Evolutionary conservation across 345 rosid genomes (phyloP).

Genomic region (Syzygium aqueum): DNA sequence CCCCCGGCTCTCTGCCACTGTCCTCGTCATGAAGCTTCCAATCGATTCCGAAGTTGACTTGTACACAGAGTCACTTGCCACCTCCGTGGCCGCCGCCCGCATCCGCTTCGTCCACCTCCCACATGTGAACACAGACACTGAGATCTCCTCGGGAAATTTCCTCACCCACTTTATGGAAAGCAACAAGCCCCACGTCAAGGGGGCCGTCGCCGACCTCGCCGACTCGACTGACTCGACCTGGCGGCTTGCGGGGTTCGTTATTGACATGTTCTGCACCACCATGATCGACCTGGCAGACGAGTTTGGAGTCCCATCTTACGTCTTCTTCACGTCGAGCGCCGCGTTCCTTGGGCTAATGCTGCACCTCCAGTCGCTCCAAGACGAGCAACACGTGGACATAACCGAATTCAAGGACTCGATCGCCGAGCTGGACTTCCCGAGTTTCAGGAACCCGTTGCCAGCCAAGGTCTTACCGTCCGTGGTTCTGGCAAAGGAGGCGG

Average conservation of each 20-base stretch:
- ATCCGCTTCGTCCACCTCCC: conserved; percentile 9
- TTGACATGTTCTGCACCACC: conserved; percentile 40
- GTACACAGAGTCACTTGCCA: conserved; percentile 6
- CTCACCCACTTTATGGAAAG: neutral
- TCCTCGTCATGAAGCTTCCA: conserved; percentile 20
- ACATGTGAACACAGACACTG: neutral
- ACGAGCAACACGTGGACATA: conserved; percentile 1
- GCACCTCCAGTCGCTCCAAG: conserved; percentile 13
- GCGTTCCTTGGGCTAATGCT: conserved; percentile 15
- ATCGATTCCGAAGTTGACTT: neutral
- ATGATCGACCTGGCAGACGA: conserved; percentile 50
- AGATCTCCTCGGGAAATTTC: neutral
- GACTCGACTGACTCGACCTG: neutral
- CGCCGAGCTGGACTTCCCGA: conserved; percentile 17
- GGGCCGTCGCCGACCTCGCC: neutral
- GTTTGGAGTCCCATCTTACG: conserved; percentile 26
- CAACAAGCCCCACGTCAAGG: conserved; percentile 6
- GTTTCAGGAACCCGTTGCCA: conserved; percentile 20
- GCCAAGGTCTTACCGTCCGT: conserved; percentile 21
- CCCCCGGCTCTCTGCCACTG: conserved; percentile 31
- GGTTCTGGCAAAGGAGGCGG: neutral
- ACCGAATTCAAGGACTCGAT: conserved; percentile 23
- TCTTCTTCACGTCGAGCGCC: conserved; percentile 35
- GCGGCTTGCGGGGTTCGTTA: conserved; percentile 20
- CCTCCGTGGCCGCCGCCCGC: neutral